Conservation (phyloP, 2,329 filamentous ascomycete genomes). For the Pleoardoris graminearum region DNA sequence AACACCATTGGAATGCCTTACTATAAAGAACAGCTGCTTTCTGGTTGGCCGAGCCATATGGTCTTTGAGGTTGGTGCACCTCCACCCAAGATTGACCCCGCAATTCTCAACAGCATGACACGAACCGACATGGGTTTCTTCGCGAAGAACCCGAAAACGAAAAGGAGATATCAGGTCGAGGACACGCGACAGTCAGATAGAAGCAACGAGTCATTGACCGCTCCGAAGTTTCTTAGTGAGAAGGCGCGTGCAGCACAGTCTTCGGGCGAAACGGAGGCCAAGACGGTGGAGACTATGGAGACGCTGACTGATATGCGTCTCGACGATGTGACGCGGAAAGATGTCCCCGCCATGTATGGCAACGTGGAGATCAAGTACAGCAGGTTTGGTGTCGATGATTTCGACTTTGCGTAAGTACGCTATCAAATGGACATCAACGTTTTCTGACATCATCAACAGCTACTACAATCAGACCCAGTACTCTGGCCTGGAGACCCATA, state of each 20-base stretch:
- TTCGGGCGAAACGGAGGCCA: slow-evolving; percentile 30
- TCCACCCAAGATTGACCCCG: slow-evolving; percentile 72
- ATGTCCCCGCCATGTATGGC: slow-evolving; percentile 86
- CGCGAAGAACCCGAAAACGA: slow-evolving; percentile 73
- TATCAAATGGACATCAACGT: not conserved
- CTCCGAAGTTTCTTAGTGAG: slow-evolving; percentile 93
- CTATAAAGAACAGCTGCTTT: slow-evolving; percentile 85
- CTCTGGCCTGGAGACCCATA: slow-evolving; percentile 93
- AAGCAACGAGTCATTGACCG: slow-evolving; percentile 65
- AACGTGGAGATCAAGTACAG: slow-evolving; percentile 99
- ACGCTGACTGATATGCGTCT: slow-evolving; percentile 70
- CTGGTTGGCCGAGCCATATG: slow-evolving; percentile 84
- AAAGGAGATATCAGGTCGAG: slow-evolving; percentile 80
- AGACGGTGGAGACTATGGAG: slow-evolving; percentile 61
- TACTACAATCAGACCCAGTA: slow-evolving; percentile 94
- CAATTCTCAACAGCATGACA: slow-evolving; percentile 70
- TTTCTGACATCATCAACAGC: slow-evolving; percentile 49
- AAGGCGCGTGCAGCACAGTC: slow-evolving; percentile 71
- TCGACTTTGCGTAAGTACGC: slow-evolving; percentile 80
- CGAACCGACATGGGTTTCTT: slow-evolving; percentile 75
- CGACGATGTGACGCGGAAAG: slow-evolving; percentile 72
- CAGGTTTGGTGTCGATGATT: slow-evolving; percentile 98
- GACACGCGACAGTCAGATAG: slow-evolving; percentile 67
- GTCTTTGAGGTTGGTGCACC: slow-evolving; percentile 85
- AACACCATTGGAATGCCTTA: slow-evolving; percentile 90